phyloP scores from a whole-genome alignment of 345 rosid genomes.

The Eutrema japonicum region DNA sequence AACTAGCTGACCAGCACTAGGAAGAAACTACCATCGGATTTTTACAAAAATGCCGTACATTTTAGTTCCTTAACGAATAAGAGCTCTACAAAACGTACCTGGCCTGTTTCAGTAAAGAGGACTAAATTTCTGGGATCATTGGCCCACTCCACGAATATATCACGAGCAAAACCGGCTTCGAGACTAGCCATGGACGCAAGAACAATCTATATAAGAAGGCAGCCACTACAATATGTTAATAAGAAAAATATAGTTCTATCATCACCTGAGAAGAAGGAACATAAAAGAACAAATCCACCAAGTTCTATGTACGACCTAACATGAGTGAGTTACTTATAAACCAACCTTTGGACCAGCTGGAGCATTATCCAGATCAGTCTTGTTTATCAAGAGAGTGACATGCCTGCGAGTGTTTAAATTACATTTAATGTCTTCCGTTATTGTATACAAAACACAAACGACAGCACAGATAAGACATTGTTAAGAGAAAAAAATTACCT shows the following conservation, averaged over 20 bases:
- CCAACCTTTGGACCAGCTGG: conserved; percentile 95
- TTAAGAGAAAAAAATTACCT: not conserved
- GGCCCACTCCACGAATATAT: conserved; percentile 96
- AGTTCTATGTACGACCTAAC: conserved; percentile 18
- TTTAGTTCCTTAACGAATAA: conserved; percentile 9
- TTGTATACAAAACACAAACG: not conserved
- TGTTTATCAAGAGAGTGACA: conserved; percentile 78
- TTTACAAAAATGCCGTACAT: not conserved
- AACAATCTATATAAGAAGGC: conserved; percentile 63
- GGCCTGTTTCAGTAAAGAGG: conserved; percentile 97
- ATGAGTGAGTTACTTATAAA: conserved; percentile 15
- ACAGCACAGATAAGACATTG: not conserved
- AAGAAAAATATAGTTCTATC: not conserved
- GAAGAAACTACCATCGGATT: conserved; percentile 12
- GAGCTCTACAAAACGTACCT: conserved; percentile 51
- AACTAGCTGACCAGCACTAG: conserved; percentile 13
- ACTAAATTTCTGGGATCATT: conserved; percentile 81
- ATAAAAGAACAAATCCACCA: conserved; percentile 2
- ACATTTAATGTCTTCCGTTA: not conserved
- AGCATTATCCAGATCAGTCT: conserved; percentile 83
- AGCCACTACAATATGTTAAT: conserved; percentile 25
- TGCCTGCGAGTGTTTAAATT: conserved; percentile 59
- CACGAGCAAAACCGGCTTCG: conserved; percentile 97
- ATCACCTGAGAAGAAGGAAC: conserved; percentile 22
- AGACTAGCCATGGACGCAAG: conserved; percentile 97